Evolutionary conservation across 1,139 yeast genomes (phyloP).

Genomic region (Zygotorulaspora mrakii): DNA sequence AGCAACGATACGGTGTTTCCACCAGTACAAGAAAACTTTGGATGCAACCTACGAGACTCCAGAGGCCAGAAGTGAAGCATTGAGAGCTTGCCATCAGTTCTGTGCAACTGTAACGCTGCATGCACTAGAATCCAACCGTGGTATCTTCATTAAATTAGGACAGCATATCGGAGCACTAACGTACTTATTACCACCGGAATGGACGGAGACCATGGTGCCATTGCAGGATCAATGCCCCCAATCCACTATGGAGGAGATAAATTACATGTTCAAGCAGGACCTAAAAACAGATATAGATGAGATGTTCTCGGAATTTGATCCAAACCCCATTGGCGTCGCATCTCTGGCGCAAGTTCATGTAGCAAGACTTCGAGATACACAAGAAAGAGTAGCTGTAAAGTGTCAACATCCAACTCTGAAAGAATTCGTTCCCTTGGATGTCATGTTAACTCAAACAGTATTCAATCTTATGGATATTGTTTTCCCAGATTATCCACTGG

Average conservation of each 20-base stretch:
- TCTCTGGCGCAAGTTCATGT: constrained; percentile 93
- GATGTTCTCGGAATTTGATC: constrained; percentile 61
- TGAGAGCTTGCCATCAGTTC: constrained; percentile 59
- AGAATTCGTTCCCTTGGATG: constrained; percentile 88
- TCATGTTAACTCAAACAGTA: constrained; percentile 70
- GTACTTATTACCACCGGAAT: constrained; percentile 81
- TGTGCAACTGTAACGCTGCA: constrained; percentile 77
- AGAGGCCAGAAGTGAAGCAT: constrained; percentile 51
- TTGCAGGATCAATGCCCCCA: constrained; percentile 87
- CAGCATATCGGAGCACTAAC: constrained; percentile 93
- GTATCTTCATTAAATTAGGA: constrained; percentile 88
- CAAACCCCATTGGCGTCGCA: constrained; percentile 87
- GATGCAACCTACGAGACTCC: constrained; percentile 44
- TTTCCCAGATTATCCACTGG: constrained; percentile 89
- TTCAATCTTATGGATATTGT: constrained; percentile 69
- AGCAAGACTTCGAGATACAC: constrained; percentile 58
- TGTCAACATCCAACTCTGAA: constrained; percentile 87
- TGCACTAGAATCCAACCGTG: constrained; percentile 85
- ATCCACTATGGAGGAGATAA: constrained; percentile 67
- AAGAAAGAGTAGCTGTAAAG: constrained; percentile 84
- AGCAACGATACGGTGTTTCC: constrained; percentile 62
- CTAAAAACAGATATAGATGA: constrained; percentile 62
- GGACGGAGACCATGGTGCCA: constrained; percentile 95
- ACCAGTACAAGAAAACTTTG: constrained; percentile 58
- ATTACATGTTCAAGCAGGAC: constrained; percentile 62